phyloP scores from a whole-genome alignment of 768 basidiomycete genomes.

The Mycena capillaripes region DNA sequence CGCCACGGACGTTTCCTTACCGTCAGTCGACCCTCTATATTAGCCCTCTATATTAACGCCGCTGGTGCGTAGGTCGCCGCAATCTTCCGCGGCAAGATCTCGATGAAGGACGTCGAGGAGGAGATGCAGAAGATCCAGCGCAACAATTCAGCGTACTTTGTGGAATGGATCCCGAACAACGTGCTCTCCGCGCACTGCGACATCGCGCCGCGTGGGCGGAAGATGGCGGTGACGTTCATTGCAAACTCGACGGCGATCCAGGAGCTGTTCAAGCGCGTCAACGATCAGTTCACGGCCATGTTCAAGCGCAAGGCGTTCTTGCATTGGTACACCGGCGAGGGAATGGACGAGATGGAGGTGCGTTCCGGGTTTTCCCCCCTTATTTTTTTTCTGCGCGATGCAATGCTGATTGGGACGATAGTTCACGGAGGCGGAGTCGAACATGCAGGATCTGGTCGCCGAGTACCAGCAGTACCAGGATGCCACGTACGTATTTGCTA shows the following conservation, averaged over 20 bases:
- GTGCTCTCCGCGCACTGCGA: slow-evolving; percentile 98
- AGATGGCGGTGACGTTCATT: slow-evolving; percentile 98
- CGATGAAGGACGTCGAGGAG: slow-evolving; percentile 99
- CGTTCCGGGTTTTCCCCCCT: background rate
- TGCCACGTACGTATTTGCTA: slow-evolving; percentile 76
- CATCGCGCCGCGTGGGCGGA: slow-evolving; percentile 94
- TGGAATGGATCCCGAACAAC: slow-evolving; percentile 99
- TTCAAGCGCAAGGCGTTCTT: slow-evolving; percentile 98
- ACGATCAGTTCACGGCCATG: slow-evolving; percentile 99
- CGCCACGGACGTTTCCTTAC: slow-evolving; percentile 98
- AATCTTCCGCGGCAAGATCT: slow-evolving; percentile 98
- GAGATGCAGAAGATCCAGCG: slow-evolving; percentile 97
- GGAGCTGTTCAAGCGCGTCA: slow-evolving; percentile 98
- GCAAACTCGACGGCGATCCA: slow-evolving; percentile 98
- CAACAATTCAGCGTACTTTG: slow-evolving; percentile 98
- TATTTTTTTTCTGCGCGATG: background rate
- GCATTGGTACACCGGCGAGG: slow-evolving; percentile 99
- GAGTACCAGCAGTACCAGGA: slow-evolving; percentile 99
- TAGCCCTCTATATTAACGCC: no score
- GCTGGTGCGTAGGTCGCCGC: slow-evolving; percentile 64
- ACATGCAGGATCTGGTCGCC: slow-evolving; percentile 98
- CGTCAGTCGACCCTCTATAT: slow-evolving; percentile 53
- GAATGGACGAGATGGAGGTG: slow-evolving; percentile 99
- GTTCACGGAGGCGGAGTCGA: slow-evolving; percentile 99
- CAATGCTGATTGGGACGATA: slow-evolving; percentile 39